A percentile compares a stretch with the other conserved stretches of the same genome.
phyloP scores from a whole-genome alignment of 805 yeast genomes.

The Yamadazyma akitaensis region DNA sequence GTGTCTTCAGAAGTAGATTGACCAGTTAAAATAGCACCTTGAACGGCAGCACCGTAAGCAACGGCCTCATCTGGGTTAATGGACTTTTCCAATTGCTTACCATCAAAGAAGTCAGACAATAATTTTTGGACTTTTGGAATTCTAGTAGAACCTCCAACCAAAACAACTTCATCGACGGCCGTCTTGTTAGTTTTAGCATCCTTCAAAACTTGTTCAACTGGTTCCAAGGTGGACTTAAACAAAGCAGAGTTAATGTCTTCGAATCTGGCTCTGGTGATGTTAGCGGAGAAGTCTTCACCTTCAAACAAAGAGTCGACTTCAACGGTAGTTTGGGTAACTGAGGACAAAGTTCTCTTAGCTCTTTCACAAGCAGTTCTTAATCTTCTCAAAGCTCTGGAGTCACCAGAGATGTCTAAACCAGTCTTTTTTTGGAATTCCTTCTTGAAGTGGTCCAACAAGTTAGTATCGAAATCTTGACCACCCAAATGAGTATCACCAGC shows the following conservation, averaged over 20 bases:
- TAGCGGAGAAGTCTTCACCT: conserved; percentile 49
- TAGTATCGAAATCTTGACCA: conserved; percentile 52
- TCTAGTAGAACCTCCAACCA: conserved; percentile 53
- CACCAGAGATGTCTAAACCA: conserved; percentile 44
- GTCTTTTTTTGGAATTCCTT: conserved; percentile 47
- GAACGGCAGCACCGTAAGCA: conserved; percentile 51
- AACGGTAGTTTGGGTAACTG: conserved; percentile 48
- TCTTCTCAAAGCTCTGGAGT: conserved; percentile 50
- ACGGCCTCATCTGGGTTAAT: conserved; percentile 52
- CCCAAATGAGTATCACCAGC: conserved; percentile 53
- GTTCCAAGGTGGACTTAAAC: conserved; percentile 49
- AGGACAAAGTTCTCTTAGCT: conserved; percentile 50
- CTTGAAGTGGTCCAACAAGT: conserved; percentile 47
- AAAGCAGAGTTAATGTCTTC: conserved; percentile 49
- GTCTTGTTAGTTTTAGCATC: conserved; percentile 43
- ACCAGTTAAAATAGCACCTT: conserved; percentile 51
- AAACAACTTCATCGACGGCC: conserved; percentile 45
- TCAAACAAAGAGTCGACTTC: conserved; percentile 49
- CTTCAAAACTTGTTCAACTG: conserved; percentile 49
- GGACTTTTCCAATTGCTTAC: conserved; percentile 48
- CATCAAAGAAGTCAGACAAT: conserved; percentile 49
- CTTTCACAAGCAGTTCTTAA: conserved; percentile 52
- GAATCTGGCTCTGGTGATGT: conserved; percentile 50
- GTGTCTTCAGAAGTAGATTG: conserved; percentile 48
- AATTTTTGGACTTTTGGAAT: conserved; percentile 50